Evolutionary conservation across 495 filamentous ascomycete species (phyloP).

Genomic region (Astrocystis sublimbata): DNA sequence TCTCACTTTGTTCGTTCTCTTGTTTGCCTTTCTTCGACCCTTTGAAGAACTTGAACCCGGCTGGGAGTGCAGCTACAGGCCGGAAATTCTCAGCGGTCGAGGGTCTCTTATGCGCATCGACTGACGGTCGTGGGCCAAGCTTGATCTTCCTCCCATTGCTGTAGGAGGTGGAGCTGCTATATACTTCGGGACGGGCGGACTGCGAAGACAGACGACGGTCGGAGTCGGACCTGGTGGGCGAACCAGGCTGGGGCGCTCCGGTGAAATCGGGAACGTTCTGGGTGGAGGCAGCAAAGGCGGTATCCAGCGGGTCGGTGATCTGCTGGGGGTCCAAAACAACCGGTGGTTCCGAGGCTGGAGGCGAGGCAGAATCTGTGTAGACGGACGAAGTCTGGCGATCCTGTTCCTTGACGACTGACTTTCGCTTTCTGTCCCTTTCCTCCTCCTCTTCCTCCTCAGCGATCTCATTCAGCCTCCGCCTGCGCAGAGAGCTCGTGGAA

Average conservation of each 20-base stretch:
- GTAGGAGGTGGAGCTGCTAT: constrained; percentile 56
- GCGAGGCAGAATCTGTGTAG: constrained; percentile 23
- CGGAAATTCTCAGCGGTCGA: constrained; percentile 64
- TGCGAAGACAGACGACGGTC: constrained; percentile 60
- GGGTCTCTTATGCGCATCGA: constrained; percentile 66
- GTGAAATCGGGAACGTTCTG: constrained; percentile 42
- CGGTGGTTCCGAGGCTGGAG: constrained; percentile 22
- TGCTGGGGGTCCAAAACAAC: constrained; percentile 27
- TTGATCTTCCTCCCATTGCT: constrained; percentile 72
- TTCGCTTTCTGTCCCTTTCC: constrained; percentile 49
- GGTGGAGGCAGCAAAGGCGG: constrained; percentile 42
- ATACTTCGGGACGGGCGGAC: constrained; percentile 66
- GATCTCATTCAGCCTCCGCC: constrained; percentile 81
- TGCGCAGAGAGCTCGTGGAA: constrained; percentile 76
- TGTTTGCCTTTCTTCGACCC: constrained; percentile 44
- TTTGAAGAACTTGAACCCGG: constrained; percentile 53
- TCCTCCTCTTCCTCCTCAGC: constrained; percentile 76
- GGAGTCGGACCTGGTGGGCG: constrained; percentile 40
- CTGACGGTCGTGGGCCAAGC: constrained; percentile 77
- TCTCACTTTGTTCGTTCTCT: constrained; percentile 26
- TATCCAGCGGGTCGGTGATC: constrained; percentile 36
- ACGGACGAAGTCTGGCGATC: constrained; percentile 31
- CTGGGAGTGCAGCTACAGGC: constrained; percentile 70
- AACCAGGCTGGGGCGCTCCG: constrained; percentile 38
- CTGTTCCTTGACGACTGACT: constrained; percentile 48